phyloP scores from a whole-genome alignment of 371 early-diverging fungal genomes.

The Syncephalis plumigaleata region DNA sequence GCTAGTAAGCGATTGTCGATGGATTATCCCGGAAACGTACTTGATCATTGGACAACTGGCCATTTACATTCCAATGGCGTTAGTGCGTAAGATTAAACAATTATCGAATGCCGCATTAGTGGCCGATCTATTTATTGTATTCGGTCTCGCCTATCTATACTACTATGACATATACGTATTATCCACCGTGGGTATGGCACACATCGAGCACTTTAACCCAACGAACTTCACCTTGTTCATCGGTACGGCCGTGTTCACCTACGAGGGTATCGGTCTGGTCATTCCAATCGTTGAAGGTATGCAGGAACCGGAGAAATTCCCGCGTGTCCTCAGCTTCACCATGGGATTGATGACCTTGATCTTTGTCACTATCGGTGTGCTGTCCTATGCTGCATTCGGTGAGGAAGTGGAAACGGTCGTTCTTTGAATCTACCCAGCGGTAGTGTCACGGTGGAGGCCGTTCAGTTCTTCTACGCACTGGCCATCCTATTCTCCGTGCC shows the following conservation, averaged over 20 bases:
- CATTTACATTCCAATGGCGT: slow-evolving; percentile 60
- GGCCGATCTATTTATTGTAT: slow-evolving; percentile 69
- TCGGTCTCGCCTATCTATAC: slow-evolving; percentile 60
- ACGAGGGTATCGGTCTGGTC: slow-evolving; percentile 78
- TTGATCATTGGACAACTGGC: slow-evolving; percentile 53
- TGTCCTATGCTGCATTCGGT: slow-evolving; percentile 70
- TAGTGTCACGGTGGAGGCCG: slow-evolving; percentile 33
- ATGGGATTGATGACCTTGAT: slow-evolving; percentile 45
- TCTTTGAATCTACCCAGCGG: slow-evolving; percentile 56
- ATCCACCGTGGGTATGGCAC: slow-evolving; percentile 29
- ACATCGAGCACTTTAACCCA: slow-evolving; percentile 43
- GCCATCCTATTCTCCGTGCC: slow-evolving; percentile 80
- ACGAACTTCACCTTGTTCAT: slow-evolving; percentile 58
- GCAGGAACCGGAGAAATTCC: slow-evolving; percentile 66
- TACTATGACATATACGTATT: slow-evolving; percentile 44
- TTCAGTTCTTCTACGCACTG: slow-evolving; percentile 63
- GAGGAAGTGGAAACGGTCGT: slow-evolving; percentile 58
- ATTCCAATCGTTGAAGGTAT: slow-evolving; percentile 55
- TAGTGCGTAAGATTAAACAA: slow-evolving; percentile 67
- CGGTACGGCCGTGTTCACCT: slow-evolving; percentile 81
- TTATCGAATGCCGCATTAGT: slow-evolving; percentile 62
- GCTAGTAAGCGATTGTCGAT: slow-evolving; percentile 35
- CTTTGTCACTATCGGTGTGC: slow-evolving; percentile 54
- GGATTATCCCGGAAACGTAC: slow-evolving; percentile 20
- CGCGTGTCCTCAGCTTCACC: slow-evolving; percentile 38